phyloP scores from a whole-genome alignment of 2,329 filamentous ascomycete genomes.

The Cadophora luteo-olivacea region DNA sequence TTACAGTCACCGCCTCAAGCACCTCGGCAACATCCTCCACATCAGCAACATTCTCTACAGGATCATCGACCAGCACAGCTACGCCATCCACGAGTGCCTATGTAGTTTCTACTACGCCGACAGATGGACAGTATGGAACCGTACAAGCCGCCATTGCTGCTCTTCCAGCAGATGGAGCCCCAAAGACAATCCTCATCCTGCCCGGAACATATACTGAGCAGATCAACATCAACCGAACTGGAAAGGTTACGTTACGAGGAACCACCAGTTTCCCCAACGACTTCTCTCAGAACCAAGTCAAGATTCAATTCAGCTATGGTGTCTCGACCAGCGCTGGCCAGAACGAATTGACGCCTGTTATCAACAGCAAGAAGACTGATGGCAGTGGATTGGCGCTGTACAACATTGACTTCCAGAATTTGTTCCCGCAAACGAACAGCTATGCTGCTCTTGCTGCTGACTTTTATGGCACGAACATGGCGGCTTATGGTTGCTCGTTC shows the following conservation, averaged over 20 bases:
- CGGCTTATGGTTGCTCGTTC: conserved; percentile 60
- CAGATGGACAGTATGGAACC: conserved; percentile 49
- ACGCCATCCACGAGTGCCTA: conserved; percentile 16
- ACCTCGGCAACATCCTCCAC: conserved; percentile 20
- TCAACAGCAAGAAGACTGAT: conserved; percentile 52
- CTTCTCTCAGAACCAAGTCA: conserved; percentile 48
- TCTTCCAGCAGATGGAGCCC: conserved; percentile 49
- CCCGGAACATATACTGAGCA: conserved; percentile 51
- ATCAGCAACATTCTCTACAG: conserved; percentile 18
- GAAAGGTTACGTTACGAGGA: conserved; percentile 48
- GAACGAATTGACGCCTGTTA: conserved; percentile 52
- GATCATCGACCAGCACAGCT: conserved; percentile 25
- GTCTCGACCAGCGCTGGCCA: conserved; percentile 49
- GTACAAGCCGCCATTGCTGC: conserved; percentile 52
- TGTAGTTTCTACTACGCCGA: conserved; percentile 46
- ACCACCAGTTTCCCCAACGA: conserved; percentile 46
- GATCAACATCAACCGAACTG: conserved; percentile 49
- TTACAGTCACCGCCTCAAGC: conserved; percentile 26
- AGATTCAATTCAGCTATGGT: conserved; percentile 47
- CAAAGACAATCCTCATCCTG: conserved; percentile 49
- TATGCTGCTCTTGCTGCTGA: conserved; percentile 56
- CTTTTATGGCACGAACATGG: conserved; percentile 54
- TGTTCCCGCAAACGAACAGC: conserved; percentile 48
- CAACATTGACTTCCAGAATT: conserved; percentile 61
- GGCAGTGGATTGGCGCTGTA: conserved; percentile 47